These are phyloP conservation scores for Babjeviella inositovora DNA, from an alignment of 805 yeast species.

Conservation along the genomic window DNA sequence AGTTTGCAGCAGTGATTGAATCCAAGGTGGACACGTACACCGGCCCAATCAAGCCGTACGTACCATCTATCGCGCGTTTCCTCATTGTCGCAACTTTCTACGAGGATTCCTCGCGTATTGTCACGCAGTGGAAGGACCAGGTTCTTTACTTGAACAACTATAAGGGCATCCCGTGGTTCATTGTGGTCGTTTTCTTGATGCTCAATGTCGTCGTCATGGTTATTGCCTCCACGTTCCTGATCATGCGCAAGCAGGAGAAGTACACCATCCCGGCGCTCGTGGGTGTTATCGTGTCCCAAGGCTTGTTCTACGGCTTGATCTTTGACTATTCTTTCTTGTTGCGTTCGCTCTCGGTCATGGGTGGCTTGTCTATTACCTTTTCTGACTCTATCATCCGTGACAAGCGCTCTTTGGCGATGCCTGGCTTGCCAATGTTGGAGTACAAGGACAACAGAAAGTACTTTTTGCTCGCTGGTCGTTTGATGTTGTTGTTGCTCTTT, in stretches of 20 bases:
- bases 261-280: conserved; percentile 58
- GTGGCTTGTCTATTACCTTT: conserved; percentile 79
- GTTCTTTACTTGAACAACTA: conserved; percentile 68
- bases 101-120: conserved; percentile 76
- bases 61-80: conserved; percentile 80
- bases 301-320: conserved; percentile 74
- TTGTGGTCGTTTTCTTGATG: conserved; percentile 59
- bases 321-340: conserved; percentile 70
- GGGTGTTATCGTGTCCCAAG: conserved; percentile 67
- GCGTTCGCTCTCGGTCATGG: conserved; percentile 80
- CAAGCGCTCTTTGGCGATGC: conserved; percentile 47
- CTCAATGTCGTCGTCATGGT: conserved; percentile 56
- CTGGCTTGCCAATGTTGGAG: conserved; percentile 65
- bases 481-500: conserved; percentile 71
- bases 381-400: conserved; percentile 75
- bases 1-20: conserved; percentile 35
- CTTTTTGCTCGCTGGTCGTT: conserved; percentile 75
- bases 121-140: conserved; percentile 85
- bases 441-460: conserved; percentile 65
- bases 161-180: conserved; percentile 63
- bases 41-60: conserved; percentile 46
- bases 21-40: conserved; percentile 30
- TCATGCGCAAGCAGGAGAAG: conserved; percentile 50
- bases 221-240: conserved; percentile 53
- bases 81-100: conserved; percentile 87